Conservation (phyloP, 2,329 filamentous ascomycete species). For the Colletotrichum chlorophyti region DNA sequence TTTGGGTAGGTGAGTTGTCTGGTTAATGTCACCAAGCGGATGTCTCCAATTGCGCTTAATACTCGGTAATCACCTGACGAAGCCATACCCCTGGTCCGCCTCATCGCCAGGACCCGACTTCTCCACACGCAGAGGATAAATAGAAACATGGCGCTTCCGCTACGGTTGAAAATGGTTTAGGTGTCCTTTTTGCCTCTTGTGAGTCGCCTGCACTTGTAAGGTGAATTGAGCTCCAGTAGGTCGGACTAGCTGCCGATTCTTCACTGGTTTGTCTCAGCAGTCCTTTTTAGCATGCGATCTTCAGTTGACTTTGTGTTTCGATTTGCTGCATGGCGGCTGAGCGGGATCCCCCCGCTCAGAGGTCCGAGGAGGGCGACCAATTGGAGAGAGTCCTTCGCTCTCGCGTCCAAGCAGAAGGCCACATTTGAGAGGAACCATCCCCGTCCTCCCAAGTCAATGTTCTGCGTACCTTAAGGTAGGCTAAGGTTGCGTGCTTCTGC, state of each 20-base stretch:
- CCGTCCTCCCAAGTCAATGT: no score
- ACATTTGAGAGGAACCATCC: background rate
- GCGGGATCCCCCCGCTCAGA: background rate
- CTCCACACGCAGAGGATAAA: constrained; percentile 3
- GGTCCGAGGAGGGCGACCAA: background rate
- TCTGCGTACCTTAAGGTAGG: no score
- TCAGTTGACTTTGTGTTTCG: background rate
- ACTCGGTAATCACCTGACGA: background rate
- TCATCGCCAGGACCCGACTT: background rate
- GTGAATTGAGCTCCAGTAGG: constrained; percentile 8
- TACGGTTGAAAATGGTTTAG: constrained; percentile 17
- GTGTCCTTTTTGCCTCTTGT: constrained; percentile 22
- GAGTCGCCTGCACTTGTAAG: constrained; percentile 9
- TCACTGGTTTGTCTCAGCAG: constrained; percentile 18
- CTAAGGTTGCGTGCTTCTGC: constrained; percentile 26
- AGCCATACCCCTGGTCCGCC: background rate
- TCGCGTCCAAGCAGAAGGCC: background rate
- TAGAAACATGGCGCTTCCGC: constrained; percentile 3
- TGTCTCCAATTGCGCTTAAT: background rate
- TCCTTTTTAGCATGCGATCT: background rate
- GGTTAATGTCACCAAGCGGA: constrained; percentile 9
- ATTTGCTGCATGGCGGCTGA: background rate
- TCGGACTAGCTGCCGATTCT: constrained; percentile 15
- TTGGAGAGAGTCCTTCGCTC: background rate
- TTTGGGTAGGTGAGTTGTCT: constrained; percentile 10